Evolutionary conservation across 768 basidiomycete genomes (phyloP).

Genomic region (Strobilomyces echinocephalus): DNA sequence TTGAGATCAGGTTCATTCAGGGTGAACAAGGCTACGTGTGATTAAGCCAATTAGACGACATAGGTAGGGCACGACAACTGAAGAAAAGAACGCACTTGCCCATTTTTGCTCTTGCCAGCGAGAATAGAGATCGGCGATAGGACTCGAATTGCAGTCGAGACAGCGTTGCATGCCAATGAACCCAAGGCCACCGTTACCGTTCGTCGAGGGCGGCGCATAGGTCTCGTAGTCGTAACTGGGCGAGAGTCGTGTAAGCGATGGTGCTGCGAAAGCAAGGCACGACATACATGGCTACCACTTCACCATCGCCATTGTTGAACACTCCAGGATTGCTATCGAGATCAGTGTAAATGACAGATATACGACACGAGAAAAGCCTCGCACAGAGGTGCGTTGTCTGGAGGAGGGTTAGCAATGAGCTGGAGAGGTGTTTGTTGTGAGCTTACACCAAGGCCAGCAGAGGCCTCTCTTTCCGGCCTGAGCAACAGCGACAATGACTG

Average conservation of each 20-base stretch:
- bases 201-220: conserved; percentile 30
- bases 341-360: neutral
- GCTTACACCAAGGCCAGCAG: conserved; percentile 34
- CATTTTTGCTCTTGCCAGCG: conserved; percentile 32
- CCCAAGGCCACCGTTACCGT: conserved; percentile 33
- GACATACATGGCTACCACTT: conserved; percentile 33
- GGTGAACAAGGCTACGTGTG: conserved; percentile 27
- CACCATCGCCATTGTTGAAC: conserved; percentile 30
- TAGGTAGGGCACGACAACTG: too few species aligned
- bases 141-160: conserved; percentile 35
- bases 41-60: neutral
- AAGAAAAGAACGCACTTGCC: conserved; percentile 24
- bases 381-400: conserved; percentile 31
- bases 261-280: neutral
- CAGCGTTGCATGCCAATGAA: conserved; percentile 40
- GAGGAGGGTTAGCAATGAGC: neutral
- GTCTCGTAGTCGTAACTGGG: conserved; percentile 38
- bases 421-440: neutral
- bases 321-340: conserved; percentile 25
- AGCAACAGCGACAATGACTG: conserved; percentile 13
- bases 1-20: conserved; percentile 36
- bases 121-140: conserved; percentile 27
- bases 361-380: neutral
- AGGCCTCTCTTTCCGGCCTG: conserved; percentile 37
- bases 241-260: neutral